phyloP scores from a whole-genome alignment of 2,329 filamentous ascomycete species.

The Calonectria pauciramosa region DNA sequence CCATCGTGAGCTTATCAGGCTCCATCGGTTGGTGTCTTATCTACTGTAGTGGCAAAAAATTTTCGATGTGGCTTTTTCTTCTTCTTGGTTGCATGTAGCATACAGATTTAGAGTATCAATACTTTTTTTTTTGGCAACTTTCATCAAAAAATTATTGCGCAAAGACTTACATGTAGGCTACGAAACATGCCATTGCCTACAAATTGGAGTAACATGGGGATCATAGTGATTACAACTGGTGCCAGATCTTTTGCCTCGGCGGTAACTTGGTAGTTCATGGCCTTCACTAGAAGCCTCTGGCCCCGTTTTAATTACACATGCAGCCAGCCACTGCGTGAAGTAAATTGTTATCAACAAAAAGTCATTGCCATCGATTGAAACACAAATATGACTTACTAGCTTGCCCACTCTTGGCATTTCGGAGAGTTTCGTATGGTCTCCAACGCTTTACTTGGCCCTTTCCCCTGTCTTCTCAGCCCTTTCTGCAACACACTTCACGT shows the following conservation, averaged over 20 bases:
- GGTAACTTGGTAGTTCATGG: neutral
- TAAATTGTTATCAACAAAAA: neutral
- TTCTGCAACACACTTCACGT: neutral
- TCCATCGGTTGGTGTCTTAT: neutral
- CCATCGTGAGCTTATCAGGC: neutral
- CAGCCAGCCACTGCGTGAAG: neutral
- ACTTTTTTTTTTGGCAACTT: neutral
- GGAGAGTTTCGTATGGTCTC: neutral
- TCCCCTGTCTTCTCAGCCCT: neutral
- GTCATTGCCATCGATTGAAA: neutral
- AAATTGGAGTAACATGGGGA: neutral
- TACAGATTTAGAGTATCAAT: neutral
- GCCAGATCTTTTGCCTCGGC: neutral
- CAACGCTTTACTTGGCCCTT: neutral
- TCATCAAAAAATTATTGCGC: neutral
- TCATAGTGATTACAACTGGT: neutral
- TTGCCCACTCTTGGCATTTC: neutral
- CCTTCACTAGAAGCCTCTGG: neutral
- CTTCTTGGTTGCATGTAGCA: neutral
- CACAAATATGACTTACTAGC: neutral
- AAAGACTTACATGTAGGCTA: neutral
- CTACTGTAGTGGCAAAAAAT: neutral
- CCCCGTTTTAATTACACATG: neutral
- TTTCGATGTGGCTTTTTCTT: neutral
- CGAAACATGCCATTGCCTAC: neutral